Conservation (phyloP, 1,139 yeast species). For the Blastobotrys arbuscula region DNA sequence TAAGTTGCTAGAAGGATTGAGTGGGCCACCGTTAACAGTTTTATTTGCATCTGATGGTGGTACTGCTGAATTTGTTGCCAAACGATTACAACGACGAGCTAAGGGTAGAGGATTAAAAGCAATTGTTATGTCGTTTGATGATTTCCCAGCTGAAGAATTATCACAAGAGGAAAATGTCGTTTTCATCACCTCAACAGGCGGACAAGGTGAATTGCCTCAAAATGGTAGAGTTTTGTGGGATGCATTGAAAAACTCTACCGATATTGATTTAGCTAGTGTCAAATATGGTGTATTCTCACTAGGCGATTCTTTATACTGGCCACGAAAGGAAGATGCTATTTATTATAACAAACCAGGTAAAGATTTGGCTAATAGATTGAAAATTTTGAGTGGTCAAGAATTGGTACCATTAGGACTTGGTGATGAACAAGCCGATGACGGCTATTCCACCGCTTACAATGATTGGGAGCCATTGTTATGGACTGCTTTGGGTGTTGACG, state of each 20-base stretch:
- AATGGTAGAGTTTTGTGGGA: slow-evolving; percentile 94
- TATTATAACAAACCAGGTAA: slow-evolving; percentile 90
- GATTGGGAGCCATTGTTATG: slow-evolving; percentile 83
- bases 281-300: slow-evolving; percentile 79
- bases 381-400: slow-evolving; percentile 65
- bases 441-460: slow-evolving; percentile 81
- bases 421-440: slow-evolving; percentile 97
- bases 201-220: slow-evolving; percentile 97
- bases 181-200: slow-evolving; percentile 84
- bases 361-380: slow-evolving; percentile 62
- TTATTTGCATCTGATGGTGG: slow-evolving; percentile 97
- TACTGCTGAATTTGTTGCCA: slow-evolving; percentile 78
- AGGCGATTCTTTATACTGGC: slow-evolving; percentile 97
- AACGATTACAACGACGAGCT: slow-evolving; percentile 78
- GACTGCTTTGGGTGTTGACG: slow-evolving; percentile 86
- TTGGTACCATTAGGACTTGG: slow-evolving; percentile 79
- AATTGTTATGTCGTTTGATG: slow-evolving; percentile 76
- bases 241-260: slow-evolving; percentile 60
- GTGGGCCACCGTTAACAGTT: slow-evolving; percentile 89
- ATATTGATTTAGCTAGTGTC: slow-evolving; percentile 64
- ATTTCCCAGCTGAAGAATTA: slow-evolving; percentile 71
- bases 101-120: slow-evolving; percentile 81
- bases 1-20: slow-evolving; percentile 73
- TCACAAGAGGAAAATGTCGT: slow-evolving; percentile 77
- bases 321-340: slow-evolving; percentile 90